Base-by-base conservation (phyloP, 257 asterid species). In the Ligustrum vulgare region DNA sequence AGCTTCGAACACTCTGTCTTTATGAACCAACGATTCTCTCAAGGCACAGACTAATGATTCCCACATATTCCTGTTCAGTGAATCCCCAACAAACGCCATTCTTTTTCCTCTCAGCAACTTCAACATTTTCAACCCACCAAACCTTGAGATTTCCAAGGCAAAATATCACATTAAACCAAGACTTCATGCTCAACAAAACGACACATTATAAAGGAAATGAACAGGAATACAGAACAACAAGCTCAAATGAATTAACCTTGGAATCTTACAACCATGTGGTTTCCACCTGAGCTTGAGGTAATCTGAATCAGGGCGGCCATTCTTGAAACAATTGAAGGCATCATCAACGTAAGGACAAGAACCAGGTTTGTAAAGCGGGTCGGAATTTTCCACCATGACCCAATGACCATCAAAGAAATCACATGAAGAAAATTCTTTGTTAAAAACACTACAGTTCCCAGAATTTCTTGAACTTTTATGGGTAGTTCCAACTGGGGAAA, bases 61-160 rank as follows among this genome's bases (percentile, higher is more conserved):
- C 95, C 93, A 91, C 91, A 87, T 91, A 76, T 91, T 89, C 54
- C 93, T 80, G 70, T 91, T 89, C 34, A 91, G 71, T 0, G 94
- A 91, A 80, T 91, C 96, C 12, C 96, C 96, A 2, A 91, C 93
- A 69, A 86, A 91, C 22, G 78, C 90, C 83, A 89, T 18, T 23
- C 86, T 80, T 72, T 91, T 86, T 49, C 90, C 95, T 12, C 60
- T 82, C 41, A 91, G 73, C 72, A 89, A 70, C 67, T 82, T 56
- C 87, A 89, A 72, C 93, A 89, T 86, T 81, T 83, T 81, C 77
- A 74, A 51, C 34, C 88, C 92, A 75, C 86, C 80, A 76, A 89
- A 91, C 82, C 91, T 88, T 22, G 47, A 69, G 6, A 35, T 58
- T 23, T 36, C 69, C 68, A 56, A 56, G 23, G 3, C 18, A 39